Evolutionary conservation across 352 stramenopile genomes (phyloP), one percentile per base, ranked within the genome.

Genomic region (Globisporangium alternatum): DNA sequence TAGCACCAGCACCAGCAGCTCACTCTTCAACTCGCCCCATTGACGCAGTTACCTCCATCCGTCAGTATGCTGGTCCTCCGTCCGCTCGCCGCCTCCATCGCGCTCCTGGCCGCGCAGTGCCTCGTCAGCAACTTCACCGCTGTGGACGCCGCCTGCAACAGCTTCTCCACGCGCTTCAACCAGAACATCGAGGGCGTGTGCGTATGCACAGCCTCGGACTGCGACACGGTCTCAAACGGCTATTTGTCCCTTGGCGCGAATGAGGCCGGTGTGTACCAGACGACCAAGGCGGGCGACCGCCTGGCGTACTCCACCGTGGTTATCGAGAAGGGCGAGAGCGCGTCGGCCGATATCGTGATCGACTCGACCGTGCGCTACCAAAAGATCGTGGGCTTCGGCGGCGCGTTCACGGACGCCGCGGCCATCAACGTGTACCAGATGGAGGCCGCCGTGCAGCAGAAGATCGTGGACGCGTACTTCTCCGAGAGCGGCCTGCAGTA

Each of bases 341-440:
- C 62, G 12, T 59, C 45, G 12, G 71, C 73, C 13, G 77, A 86
- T 53, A 78, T 83, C 28, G 64, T 74, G 30, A 72, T 90, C 31
- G 77, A 92, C 58, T 76, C 74, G 13, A 64, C 56, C 0, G 74
- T 70, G 31, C 87, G 67, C 57, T 90, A 81, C 75, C 81, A 97
- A 69, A 74, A 86, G 62, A 95, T 97, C 48, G 75, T 88, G 31
- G 90, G 90, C 13, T 97, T 97, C 64, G 90, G 90, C 10, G 90
- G 89, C 19, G 88, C 90, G 25, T 97, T 97, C 76, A 97, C 90
- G 9, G 90, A 97, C 60, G 67, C 87, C 3, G 77, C 88, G 41
- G 76, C 88, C 22, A 87, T 94, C 62, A 95, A 96, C 59, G 70
- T 96, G 48, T 81, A 88, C 60, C 68, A 80, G 64, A 71, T 97